These are phyloP conservation scores for Fistulinella cinereoalba DNA, from an alignment of 1,284 basidiomycete genomes.

Conservation along the genomic window DNA sequence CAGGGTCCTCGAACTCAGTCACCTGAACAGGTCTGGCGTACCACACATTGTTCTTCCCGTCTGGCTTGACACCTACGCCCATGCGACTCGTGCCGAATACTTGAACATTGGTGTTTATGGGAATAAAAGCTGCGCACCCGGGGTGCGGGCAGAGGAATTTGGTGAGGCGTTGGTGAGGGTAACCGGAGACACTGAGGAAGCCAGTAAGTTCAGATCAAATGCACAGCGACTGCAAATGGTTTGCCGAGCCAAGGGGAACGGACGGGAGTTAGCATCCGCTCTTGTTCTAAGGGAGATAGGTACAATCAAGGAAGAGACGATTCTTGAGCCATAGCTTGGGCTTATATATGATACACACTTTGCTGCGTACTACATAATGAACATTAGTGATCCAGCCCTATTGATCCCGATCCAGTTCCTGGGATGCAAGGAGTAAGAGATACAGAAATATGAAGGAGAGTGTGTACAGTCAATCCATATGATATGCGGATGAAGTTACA, in stretches of 20 bases:
- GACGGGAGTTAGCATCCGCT: slow-evolving; percentile 1
- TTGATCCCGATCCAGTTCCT: slow-evolving; percentile 21
- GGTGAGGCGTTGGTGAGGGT: slow-evolving; percentile 7
- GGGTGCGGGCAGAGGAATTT: slow-evolving; percentile 10
- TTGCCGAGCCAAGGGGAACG: slow-evolving; percentile 9
- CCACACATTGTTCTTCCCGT: slow-evolving; percentile 13
- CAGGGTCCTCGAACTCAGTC: background rate
- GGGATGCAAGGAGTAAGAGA: slow-evolving; percentile 8
- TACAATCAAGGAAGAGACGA: too few relatives aligned
- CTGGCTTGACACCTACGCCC: slow-evolving; percentile 20
- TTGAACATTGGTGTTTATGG: slow-evolving; percentile 14
- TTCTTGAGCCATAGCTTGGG: too few relatives aligned
- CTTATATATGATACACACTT: too few relatives aligned
- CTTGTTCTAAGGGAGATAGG: slow-evolving; percentile 3
- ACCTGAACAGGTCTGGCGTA: slow-evolving; percentile 3
- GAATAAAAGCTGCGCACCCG: slow-evolving; percentile 5
- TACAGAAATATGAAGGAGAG: slow-evolving; percentile 1
- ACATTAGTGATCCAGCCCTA: too few relatives aligned
- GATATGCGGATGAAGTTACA: background rate
- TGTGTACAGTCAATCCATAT: background rate
- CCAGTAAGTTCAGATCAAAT: background rate
- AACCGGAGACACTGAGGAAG: slow-evolving; percentile 8
- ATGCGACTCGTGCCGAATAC: slow-evolving; percentile 7
- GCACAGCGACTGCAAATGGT: slow-evolving; percentile 8
- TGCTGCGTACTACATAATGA: too few relatives aligned